Conservation (phyloP, 2,329 filamentous ascomycete genomes). For the Penicillium psychrosexuale region DNA sequence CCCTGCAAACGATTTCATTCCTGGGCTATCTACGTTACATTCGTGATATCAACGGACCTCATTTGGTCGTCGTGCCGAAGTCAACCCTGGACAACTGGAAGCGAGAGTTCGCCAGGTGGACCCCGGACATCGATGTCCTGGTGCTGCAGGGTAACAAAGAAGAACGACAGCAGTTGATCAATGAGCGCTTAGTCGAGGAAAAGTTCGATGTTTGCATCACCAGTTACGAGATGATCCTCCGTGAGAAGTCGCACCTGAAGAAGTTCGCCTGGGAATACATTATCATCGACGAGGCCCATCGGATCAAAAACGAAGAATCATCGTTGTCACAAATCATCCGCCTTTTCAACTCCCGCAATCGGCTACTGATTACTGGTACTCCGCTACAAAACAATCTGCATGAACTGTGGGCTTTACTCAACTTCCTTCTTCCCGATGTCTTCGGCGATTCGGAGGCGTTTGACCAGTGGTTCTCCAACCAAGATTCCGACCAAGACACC, state of each 20-base stretch:
- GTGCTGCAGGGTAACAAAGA: slow-evolving; percentile 95
- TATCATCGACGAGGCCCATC: slow-evolving; percentile 96
- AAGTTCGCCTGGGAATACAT: slow-evolving; percentile 99
- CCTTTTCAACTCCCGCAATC: slow-evolving; percentile 91
- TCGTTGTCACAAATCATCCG: slow-evolving; percentile 95
- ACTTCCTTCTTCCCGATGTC: slow-evolving; percentile 96
- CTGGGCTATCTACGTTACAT: slow-evolving; percentile 91
- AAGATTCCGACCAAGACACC: slow-evolving; percentile 86
- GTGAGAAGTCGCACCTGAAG: slow-evolving; percentile 90
- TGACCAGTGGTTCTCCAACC: slow-evolving; percentile 94
- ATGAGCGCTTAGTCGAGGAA: slow-evolving; percentile 85
- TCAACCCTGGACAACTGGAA: slow-evolving; percentile 99
- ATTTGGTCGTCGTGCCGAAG: slow-evolving; percentile 89
- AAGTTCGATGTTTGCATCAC: slow-evolving; percentile 98
- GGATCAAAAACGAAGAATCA: slow-evolving; percentile 99
- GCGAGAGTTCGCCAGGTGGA: slow-evolving; percentile 90
- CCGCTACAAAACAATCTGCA: slow-evolving; percentile 97
- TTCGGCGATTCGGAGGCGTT: slow-evolving; percentile 97
- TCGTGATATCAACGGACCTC: slow-evolving; percentile 82
- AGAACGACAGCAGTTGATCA: slow-evolving; percentile 82
- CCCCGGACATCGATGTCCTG: slow-evolving; percentile 89
- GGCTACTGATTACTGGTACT: slow-evolving; percentile 92
- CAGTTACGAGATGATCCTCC: slow-evolving; percentile 97
- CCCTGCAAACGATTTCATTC: slow-evolving; percentile 94
- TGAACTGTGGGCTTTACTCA: slow-evolving; percentile 94